Evolutionary conservation across 1,284 basidiomycete genomes (phyloP), one percentile per base, ranked within the genome.

Genomic region (Malassezia cuniculi): DNA sequence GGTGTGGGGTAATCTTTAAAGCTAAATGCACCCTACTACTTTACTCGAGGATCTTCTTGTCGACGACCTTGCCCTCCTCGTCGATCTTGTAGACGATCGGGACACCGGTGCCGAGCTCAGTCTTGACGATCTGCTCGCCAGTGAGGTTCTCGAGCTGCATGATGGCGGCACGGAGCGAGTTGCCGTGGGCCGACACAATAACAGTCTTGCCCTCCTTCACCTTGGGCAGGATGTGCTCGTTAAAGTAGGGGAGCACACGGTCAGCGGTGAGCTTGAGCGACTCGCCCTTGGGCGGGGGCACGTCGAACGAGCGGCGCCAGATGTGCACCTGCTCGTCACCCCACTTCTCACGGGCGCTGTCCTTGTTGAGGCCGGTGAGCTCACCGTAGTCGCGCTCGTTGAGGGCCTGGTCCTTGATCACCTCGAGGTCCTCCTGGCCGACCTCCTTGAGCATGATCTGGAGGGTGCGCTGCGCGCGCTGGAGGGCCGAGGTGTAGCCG

Each of bases 361-460:
- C 69, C 60, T 70, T 70, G 67, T 70, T 70, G 34, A 70, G 55
- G 20, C 69, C 69, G 21, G 66, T 64, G 16, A 70, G 51, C 41
- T 69, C 69, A 30, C 69, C 69, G 40, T 70, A 71, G 55, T 70
- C 68, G 12, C 70, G 60, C 60, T 71, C 70, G 58, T 71, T 71
- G 34, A 71, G 53, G 3, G 68, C 69, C 55, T 70, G 65, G 48
- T 69, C 62, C 55, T 68, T 67, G 49, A 52, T 47, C 27, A 59
- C 62, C 31, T 55, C 32, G 32, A 70, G 56, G 28, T 44, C 54
- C 44, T 68, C 60, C 53, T 70, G 69, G 11, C 53, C 64, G 17
- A 71, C 60, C 48, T 66, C 63, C 50, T 70, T 66, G 48, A 71
- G 58, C 39, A 60, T 68, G 44, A 71, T 69, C 29, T 56, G 68